Evolutionary conservation across 805 yeast genomes (phyloP), one percentile per base, ranked within the genome.

Genomic region (Suhomyces kilbournensis): DNA sequence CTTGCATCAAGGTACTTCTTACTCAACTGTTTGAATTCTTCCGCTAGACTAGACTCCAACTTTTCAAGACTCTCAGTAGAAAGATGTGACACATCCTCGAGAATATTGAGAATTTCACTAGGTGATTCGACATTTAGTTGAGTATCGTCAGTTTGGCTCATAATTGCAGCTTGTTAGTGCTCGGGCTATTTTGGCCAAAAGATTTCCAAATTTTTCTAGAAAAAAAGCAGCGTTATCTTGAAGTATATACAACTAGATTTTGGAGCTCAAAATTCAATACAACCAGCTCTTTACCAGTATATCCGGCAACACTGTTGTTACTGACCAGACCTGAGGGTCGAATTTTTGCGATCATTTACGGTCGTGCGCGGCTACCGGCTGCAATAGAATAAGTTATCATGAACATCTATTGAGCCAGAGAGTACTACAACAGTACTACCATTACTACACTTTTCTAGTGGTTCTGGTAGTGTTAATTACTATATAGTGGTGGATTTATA

Each of bases 1-100:
- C 76, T 59, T 2, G 73, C 61, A 17, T 57, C 48, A 10, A 70
- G 47, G 51, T 70, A 72, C 23, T 59, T 57, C 23, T 56, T 61
- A 19, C 69, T 56, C 15, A 69, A 49, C 2, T 50, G 23, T 14
- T 59, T 53, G 48, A 69, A 72, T 47, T 72, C 75, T 7, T 46
- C 47, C 19, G 58, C 44, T 8, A 62, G 52, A 44, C 48, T 48
- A 20, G 54, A 53, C 44, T 62, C 54, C 5, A 44, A 15, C 25
- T 34, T 28, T 1, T 53, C 28, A 3, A 55, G 47, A 12, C 35
- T 14, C 19, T 38, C 42, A 17, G 15, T 7, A 4, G 42, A 38
- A 17, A 38, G 42, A 9, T 38, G 42, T 8, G 42, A 38, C 9
- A 38, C 22, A 17, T 17, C 22, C 23, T 38, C 42, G 19, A 38